A percentile compares a stretch with the other conserved stretches of the same genome.
These are phyloP conservation scores for Trichoderma citrinoviride DNA, from an alignment of 2,329 filamentous ascomycete species.

Conservation along the genomic window DNA sequence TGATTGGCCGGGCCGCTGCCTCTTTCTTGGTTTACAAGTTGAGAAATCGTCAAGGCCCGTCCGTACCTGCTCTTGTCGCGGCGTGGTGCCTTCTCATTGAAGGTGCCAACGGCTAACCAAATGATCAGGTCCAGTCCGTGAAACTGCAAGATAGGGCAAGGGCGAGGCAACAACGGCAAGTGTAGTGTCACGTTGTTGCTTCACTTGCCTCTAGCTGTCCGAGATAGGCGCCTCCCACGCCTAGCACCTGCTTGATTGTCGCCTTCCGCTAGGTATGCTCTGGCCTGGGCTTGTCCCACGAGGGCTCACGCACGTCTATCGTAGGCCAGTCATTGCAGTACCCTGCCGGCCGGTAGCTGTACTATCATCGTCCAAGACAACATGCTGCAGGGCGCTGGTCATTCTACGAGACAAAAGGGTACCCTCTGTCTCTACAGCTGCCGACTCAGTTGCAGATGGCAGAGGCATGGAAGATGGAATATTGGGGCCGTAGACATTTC, in stretches of 20 bases:
- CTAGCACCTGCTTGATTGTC: not conserved
- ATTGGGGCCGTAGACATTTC: no score
- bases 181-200: not conserved
- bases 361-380: not conserved
- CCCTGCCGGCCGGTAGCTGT: not conserved
- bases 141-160: not conserved
- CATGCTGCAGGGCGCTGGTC: not conserved
- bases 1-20: conserved; percentile 12
- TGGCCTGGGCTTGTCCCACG: conserved; percentile 10
- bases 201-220: not conserved
- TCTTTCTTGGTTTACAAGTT: not conserved
- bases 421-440: not conserved
- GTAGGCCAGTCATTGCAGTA: not conserved
- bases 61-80: conserved; percentile 4
- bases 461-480: not conserved
- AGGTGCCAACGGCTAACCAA: no score
- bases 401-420: conserved; percentile 1
- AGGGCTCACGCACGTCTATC: conserved; percentile 3
- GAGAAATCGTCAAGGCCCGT: no score
- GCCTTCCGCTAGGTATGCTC: not conserved
- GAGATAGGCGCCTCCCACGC: not conserved
- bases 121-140: no score
- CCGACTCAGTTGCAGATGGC: not conserved
- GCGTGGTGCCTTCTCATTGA: no score
- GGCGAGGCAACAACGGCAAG: not conserved